Evolutionary conservation across 2,329 filamentous ascomycete genomes (phyloP), one percentile per base, ranked within the genome.

Genomic region (Pestalotiopsis sp.): DNA sequence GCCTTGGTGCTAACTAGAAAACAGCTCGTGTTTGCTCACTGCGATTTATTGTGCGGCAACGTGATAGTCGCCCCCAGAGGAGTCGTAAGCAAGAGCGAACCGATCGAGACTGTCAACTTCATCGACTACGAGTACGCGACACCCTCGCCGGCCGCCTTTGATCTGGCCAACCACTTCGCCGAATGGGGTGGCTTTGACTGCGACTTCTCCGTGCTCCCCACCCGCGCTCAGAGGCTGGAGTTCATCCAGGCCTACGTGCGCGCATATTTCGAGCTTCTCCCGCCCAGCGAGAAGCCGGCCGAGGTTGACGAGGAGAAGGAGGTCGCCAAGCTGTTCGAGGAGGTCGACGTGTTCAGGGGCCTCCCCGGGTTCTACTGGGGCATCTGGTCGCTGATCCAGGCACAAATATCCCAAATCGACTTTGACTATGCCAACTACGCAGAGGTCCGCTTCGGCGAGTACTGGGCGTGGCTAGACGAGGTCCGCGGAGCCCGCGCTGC

Each of bases 81-180:
- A 52, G 72, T 70, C 23, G 73, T 79, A 38, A 74, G 75, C 73
- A 78, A 76, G 59, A 73, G 80, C 38, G 75, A 74, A 49, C 70
- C 73, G 23, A 64, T 70, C 20, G 84, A 87, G 63, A 85, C 82
- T 2, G 91, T 95, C 67, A 89, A 89, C 77, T 98, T 99, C 82
- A 99, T 99, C 79, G 96, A 99, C 82, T 99, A 98, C 84, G 96
- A 99, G 81, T 99, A 99, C 81, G 94, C 95, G 14, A 96, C 94
- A 4, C 95, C 96, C 2, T 95, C 95, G 0, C 95, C 95, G 1
- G 94, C 95, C 4, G 95, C 95, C 2, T 99, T 99, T 81, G 96
- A 99, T 79, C 91, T 99, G 74, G 92, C 95, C 65, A 99, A 99
- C 83, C 96, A 99, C 84, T 97, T 99, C 78, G 94, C 96, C 62